These are phyloP conservation scores for Tolypocladium cylindrosporum DNA, from an alignment of 2,329 filamentous ascomycete genomes.

Conservation along the genomic window DNA sequence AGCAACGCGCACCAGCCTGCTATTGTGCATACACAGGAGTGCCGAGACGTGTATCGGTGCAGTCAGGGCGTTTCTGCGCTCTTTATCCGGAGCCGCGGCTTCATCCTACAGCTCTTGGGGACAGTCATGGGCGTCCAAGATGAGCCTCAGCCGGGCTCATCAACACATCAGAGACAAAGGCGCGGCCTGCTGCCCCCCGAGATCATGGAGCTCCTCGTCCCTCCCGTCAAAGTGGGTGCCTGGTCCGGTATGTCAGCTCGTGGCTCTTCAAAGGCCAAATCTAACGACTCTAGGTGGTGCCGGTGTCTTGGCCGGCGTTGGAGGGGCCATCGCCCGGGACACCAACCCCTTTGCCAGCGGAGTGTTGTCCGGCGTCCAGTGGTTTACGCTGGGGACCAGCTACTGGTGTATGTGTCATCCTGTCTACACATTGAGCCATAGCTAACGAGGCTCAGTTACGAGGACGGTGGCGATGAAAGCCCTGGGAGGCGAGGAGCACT, in stretches of 20 bases:
- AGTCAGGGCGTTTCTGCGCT: neutral
- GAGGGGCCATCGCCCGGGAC: slow-evolving; percentile 61
- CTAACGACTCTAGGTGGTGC: slow-evolving; percentile 36
- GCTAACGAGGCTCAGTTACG: slow-evolving; percentile 29
- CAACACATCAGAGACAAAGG: slow-evolving; percentile 12
- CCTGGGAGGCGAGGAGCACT: slow-evolving; percentile 38
- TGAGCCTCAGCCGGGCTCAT: slow-evolving; percentile 9
- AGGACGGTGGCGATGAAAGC: slow-evolving; percentile 35
- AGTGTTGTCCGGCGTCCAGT: slow-evolving; percentile 64
- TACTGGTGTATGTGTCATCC: slow-evolving; percentile 55
- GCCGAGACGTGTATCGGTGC: neutral
- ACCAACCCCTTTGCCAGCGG: slow-evolving; percentile 61
- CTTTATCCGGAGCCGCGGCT: too few species aligned
- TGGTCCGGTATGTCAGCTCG: slow-evolving; percentile 36
- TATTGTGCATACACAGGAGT: neutral
- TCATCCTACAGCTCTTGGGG: neutral
- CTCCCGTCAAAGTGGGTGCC: slow-evolving; percentile 50
- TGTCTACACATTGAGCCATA: neutral
- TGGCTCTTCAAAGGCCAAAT: neutral
- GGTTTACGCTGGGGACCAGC: slow-evolving; percentile 65
- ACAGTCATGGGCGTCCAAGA: slow-evolving; percentile 6
- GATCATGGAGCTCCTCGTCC: slow-evolving; percentile 32
- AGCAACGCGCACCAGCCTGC: neutral
- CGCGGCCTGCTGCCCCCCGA: slow-evolving; percentile 31
- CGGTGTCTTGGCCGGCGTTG: slow-evolving; percentile 56